Base-by-base conservation (phyloP, 495 filamentous ascomycete species). In the Aspergillus saccharolyticus region DNA sequence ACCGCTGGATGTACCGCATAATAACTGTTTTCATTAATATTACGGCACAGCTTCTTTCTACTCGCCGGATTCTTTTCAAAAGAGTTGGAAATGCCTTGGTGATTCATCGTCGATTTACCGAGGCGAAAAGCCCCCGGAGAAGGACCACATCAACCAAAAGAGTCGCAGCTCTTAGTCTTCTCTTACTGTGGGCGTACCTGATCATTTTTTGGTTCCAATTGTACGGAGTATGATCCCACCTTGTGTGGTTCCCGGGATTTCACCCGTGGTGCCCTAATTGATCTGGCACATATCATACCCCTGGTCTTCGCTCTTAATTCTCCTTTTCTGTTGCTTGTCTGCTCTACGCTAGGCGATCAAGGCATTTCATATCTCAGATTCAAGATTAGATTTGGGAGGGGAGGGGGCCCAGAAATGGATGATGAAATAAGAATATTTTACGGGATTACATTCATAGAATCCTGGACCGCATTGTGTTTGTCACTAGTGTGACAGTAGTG, bases 401-500 rank as follows among this genome's bases (percentile, higher is more conserved):
- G 24, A 42, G 50, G 44, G 46, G n/a, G n/a, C n/a, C n/a, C n/a
- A n/a, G n/a, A 28, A 28, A 9, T 52, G 42, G 30, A 44, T 39
- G 33, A 42, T 42, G 46, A 49, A n/a, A 30, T 42, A 47, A 54
- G 52, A 50, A 49, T 6, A 50, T 50, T 52, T 53, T 44, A 39
- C 39, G 42, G 45, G 42, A 52, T 33, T n/a, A 57, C 52, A 52
- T 52, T 52, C 59, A 57, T 54, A 57, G 49, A 58, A 55, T 53
- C 42, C 50, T 56, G 59, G 53, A 57, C 57, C 60, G 57, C 60
- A 56, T 50, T 63, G 53, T 66, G 63, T 66, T 66, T 66, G 63
- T 66, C 63, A 66, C 60, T 66, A 63, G 63, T 66, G 63, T 55
- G 63, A 63, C 63, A 65, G 60, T 60, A 61, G 63, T 66, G 59